These are phyloP conservation scores for Mercurialis annua DNA, from an alignment of 345 rosid species.

Conservation along the genomic window DNA sequence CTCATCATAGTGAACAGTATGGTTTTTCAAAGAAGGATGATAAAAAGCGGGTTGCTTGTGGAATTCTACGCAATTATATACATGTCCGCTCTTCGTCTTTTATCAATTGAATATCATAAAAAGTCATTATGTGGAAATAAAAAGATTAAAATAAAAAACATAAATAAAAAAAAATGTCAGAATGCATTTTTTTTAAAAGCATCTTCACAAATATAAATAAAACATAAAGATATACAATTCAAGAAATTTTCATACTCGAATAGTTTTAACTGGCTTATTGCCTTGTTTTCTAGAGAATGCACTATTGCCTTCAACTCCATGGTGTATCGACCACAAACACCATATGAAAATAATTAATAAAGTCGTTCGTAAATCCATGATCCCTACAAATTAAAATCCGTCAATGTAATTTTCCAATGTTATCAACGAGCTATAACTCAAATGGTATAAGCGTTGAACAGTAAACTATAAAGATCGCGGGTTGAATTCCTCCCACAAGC, in stretches of 20 bases:
- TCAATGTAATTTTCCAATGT: too few relatives aligned
- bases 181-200: too few relatives aligned
- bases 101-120: background rate
- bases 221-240: background rate
- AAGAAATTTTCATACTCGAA: conserved; percentile 12
- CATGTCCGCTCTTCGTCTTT: conserved; percentile 15
- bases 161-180: too few relatives aligned
- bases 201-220: too few relatives aligned
- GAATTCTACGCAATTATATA: conserved; percentile 6
- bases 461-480: too few relatives aligned
- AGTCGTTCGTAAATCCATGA: background rate
- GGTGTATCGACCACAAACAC: background rate
- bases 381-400: background rate
- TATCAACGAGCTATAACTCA: too few relatives aligned
- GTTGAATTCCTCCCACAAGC: too few relatives aligned
- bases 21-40: conserved; percentile 19
- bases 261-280: conserved; percentile 27
- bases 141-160: too few relatives aligned
- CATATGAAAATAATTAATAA: background rate
- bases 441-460: too few relatives aligned
- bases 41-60: conserved; percentile 18
- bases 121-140: too few relatives aligned
- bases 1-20: conserved; percentile 1
- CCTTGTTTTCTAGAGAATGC: conserved; percentile 28
- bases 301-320: background rate